Evolutionary conservation across 1,139 yeast genomes (phyloP), one percentile per base, ranked within the genome.

Genomic region (Suhomyces wounanorum): DNA sequence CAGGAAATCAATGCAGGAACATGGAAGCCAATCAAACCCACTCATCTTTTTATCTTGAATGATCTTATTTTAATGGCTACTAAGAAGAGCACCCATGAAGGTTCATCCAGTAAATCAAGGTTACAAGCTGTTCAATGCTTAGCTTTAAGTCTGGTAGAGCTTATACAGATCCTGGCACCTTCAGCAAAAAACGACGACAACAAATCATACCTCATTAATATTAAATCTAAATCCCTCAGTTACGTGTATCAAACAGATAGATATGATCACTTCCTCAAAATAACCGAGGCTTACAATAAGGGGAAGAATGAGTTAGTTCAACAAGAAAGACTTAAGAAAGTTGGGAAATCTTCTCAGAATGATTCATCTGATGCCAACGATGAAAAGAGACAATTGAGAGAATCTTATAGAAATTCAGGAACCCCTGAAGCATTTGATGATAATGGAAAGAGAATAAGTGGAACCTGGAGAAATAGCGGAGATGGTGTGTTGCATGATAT

Each of bases 1-100:
- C 82, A 80, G 54, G 97, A 92, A 66, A 74, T 92, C 52, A 91
- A 91, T 62, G 83, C 88, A 1, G 94, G 96, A 0, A 91, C 96
- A 17, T 85, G 92, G 84, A 88, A 89, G 63, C 85, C 91, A 1
- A 76, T 87, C 42, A 85, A 88, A 60, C 85, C 91, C 2, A 85
- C 87, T 2, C 96, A 88, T 62, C 69, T 92, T 45, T 87, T 88
- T 59, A 69, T 92, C 10, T 73, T 92, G 55, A 91, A 88, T 64
- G 98, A 92, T 66, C 78, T 87, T 59, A 67, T 91, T 1, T 69
- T 92, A 48, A 75, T 91, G 44, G 97, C 97, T 0, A 77, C 89
- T 1, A 82, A 84, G 57, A 81, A 82, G 58, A 72, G 81, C 47
- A 45, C 59, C 23, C 63, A 59, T 36, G 57, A 59, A 5, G 49